Evolutionary conservation across 495 filamentous ascomycete genomes (phyloP), one percentile per base, ranked within the genome.

Genomic region (Aspergillus haitiensis): DNA sequence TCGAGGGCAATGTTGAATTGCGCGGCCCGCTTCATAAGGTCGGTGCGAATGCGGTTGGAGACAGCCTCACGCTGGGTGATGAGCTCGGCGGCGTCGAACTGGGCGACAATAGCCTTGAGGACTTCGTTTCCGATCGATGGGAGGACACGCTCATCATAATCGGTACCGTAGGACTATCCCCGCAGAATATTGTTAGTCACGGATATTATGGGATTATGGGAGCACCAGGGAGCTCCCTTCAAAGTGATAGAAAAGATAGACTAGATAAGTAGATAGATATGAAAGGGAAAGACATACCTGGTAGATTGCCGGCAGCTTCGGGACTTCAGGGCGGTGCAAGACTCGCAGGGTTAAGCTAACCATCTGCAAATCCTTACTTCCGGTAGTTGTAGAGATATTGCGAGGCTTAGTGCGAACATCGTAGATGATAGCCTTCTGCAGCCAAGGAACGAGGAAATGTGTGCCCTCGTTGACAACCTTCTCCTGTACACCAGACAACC

Each of bases 41-140:
- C 94, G 64, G 86, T 81, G 51, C 91, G 92, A 84, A 99, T 99
- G 64, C 92, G 90, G 81, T 96, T 88, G 65, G 86, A 91, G 68
- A 99, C 95, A 63, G 91, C 86, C 81, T 99, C 94, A 65, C 94
- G 91, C 76, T 99, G 94, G 52, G 94, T 99, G 86, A 99, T 99
- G 56, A 99, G 89, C 76, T 99, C 94, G 55, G 94, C 94, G 66
- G 94, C 94, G 77, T 99, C 94, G 82, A 98, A 99, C 73, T 98
- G 94, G 65, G 94, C 94, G 52, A 99, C 94, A 77, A 98, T 98
- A 63, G 94, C 83, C 80, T 99, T 99, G 72, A 99, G 91, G 66
- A 99, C 94, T 88, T 99, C 94, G 83, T 99, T 99, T 71, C 94
- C 94, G 83, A 99, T 98, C 69, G 94, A 99, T 55, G 94, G 94